Conservation (phyloP, 345 rosid species). For the Eucalyptus tenuipes region DNA sequence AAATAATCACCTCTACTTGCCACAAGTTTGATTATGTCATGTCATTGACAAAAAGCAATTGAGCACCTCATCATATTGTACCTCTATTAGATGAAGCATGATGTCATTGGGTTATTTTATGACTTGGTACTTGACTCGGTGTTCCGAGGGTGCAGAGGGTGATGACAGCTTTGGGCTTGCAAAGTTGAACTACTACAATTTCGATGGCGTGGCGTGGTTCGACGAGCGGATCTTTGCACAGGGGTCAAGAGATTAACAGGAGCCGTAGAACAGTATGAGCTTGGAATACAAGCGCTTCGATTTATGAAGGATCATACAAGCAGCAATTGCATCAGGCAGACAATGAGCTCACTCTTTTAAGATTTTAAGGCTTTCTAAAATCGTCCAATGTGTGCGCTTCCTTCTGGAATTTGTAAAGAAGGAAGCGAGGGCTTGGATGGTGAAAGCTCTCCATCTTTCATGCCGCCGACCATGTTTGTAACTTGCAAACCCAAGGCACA, state of each 20-base stretch:
- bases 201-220: background rate
- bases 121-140: background rate
- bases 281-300: background rate
- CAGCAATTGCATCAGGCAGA: background rate
- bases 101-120: background rate
- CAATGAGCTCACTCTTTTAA: background rate
- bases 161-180: background rate
- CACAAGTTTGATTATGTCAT: background rate
- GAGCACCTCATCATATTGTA: background rate
- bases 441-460: background rate
- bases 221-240: background rate
- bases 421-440: background rate
- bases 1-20: background rate
- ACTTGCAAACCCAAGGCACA: background rate
- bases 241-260: background rate
- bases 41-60: background rate
- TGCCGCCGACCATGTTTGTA: background rate
- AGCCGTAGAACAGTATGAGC: background rate
- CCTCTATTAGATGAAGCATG: background rate
- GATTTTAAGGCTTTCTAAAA: background rate
- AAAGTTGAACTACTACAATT: background rate
- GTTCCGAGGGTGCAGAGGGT: background rate
- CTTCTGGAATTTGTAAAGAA: background rate
- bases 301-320: background rate
- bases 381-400: background rate